Evolutionary conservation across 1,284 basidiomycete species (phyloP).

Genomic region (Ganoderma boninense): DNA sequence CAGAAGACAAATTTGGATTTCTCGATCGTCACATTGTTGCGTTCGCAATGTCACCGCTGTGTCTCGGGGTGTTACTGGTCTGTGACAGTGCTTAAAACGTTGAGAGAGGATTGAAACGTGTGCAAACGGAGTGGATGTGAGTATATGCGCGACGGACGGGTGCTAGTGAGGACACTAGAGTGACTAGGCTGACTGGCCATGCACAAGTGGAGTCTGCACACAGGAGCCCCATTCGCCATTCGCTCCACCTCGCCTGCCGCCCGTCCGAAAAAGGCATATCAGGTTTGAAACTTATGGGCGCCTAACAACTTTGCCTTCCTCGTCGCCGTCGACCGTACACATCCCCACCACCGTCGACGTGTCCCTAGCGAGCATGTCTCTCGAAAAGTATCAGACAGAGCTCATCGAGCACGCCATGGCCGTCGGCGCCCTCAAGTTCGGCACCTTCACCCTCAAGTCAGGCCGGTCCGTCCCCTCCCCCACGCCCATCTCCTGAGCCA

Average conservation of each 20-base stretch:
- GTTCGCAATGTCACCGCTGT: neutral
- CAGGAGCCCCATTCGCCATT: neutral
- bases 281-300: neutral
- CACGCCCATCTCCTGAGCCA: constrained; percentile 13
- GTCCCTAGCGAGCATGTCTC: constrained; percentile 27
- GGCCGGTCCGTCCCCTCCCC: constrained; percentile 72
- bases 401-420: constrained; percentile 57
- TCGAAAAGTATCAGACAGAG: constrained; percentile 51
- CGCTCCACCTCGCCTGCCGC: neutral
- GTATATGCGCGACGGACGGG: neutral
- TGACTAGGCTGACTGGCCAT: neutral
- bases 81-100: neutral
- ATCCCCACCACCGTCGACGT: neutral
- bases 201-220: neutral
- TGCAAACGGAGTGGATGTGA: neutral
- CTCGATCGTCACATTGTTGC: neutral
- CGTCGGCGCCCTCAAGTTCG: constrained; percentile 85
- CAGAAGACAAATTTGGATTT: neutral
- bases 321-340: neutral
- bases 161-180: neutral
- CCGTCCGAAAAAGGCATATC: neutral
- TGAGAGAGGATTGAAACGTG: neutral
- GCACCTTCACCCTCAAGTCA: constrained; percentile 92
- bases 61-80: too few relatives aligned
- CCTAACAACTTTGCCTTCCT: neutral